A percentile compares a stretch with the other conserved stretches of the same genome.
Evolutionary conservation across 805 yeast species (phyloP).

Genomic region (Cyberlindnera euphorbiiphila): DNA sequence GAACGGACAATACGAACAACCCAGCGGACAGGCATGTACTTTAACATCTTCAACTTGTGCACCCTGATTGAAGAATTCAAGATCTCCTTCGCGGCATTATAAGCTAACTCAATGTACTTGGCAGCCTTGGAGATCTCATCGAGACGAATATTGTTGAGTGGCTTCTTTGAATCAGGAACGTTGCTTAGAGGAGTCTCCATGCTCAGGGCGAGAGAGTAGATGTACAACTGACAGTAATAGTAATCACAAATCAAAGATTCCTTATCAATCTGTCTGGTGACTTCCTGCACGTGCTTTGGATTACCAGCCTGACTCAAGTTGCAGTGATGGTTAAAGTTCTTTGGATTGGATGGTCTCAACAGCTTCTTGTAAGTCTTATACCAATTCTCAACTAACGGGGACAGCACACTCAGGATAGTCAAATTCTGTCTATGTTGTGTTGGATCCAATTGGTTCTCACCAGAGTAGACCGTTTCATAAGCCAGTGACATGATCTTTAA

Average conservation of each 20-base stretch:
- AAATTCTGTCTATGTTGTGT: slow-evolving; percentile 61
- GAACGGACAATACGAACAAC: slow-evolving; percentile 81
- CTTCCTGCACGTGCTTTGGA: slow-evolving; percentile 30
- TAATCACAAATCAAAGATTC: slow-evolving; percentile 79
- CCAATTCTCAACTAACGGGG: slow-evolving; percentile 82
- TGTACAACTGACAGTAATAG: slow-evolving; percentile 78
- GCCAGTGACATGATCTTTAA: slow-evolving; percentile 77
- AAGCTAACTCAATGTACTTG: slow-evolving; percentile 76
- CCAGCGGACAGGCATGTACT: slow-evolving; percentile 92
- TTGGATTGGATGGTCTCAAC: slow-evolving; percentile 46
- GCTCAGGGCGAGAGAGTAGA: slow-evolving; percentile 74
- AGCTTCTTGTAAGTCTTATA: slow-evolving; percentile 54
- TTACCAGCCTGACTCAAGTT: slow-evolving; percentile 25
- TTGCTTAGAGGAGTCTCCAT: slow-evolving; percentile 37
- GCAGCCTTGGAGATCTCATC: slow-evolving; percentile 73
- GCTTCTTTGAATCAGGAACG: slow-evolving; percentile 19
- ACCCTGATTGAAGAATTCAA: slow-evolving; percentile 67
- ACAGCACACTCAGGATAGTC: slow-evolving; percentile 64
- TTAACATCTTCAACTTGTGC: slow-evolving; percentile 56
- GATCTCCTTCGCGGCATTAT: slow-evolving; percentile 77
- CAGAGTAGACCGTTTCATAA: slow-evolving; percentile 77
- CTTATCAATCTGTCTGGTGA: slow-evolving; percentile 45
- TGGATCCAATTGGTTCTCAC: slow-evolving; percentile 49
- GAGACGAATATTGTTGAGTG: slow-evolving; percentile 40
- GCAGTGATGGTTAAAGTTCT: slow-evolving; percentile 32